phyloP scores from a whole-genome alignment of 495 filamentous ascomycete species.

The Hyaloscypha bicolor region DNA sequence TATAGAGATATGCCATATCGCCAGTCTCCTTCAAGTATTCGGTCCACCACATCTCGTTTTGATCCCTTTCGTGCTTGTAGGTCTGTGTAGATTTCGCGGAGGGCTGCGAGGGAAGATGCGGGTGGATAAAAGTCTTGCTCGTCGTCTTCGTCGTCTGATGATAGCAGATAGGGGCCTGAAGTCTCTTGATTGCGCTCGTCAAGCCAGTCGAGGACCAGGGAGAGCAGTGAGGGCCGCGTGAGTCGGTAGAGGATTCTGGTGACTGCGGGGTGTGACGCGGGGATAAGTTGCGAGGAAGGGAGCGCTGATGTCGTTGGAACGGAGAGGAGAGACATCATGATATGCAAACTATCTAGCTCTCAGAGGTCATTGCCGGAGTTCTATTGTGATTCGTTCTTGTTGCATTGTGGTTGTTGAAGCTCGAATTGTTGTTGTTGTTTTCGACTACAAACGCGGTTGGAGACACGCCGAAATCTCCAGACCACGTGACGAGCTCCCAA shows the following conservation, averaged over 20 bases:
- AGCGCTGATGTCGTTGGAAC: constrained; percentile 38
- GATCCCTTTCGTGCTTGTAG: constrained; percentile 61
- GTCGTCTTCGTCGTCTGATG: constrained; percentile 45
- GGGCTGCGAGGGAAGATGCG: constrained; percentile 59
- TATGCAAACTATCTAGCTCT: neutral
- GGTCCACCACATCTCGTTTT: constrained; percentile 73
- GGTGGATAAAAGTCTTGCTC: constrained; percentile 61
- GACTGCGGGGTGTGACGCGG: constrained; percentile 63
- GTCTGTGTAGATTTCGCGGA: constrained; percentile 62
- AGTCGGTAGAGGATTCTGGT: constrained; percentile 67
- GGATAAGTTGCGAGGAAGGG: constrained; percentile 57
- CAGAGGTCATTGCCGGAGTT: neutral
- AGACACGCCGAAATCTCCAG: neutral
- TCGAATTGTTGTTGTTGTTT: neutral
- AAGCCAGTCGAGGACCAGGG: constrained; percentile 74
- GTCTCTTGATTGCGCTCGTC: constrained; percentile 58
- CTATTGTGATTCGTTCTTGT: neutral
- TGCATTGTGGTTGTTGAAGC: neutral
- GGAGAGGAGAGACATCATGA: constrained; percentile 27
- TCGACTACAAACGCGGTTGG: neutral
- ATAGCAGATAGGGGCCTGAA: constrained; percentile 55
- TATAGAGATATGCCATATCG: constrained; percentile 73
- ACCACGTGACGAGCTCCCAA: neutral
- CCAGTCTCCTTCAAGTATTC: constrained; percentile 83
- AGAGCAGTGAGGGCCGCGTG: constrained; percentile 68